Conservation (phyloP, 805 yeast species). For the Yarrowia osloensis region DNA sequence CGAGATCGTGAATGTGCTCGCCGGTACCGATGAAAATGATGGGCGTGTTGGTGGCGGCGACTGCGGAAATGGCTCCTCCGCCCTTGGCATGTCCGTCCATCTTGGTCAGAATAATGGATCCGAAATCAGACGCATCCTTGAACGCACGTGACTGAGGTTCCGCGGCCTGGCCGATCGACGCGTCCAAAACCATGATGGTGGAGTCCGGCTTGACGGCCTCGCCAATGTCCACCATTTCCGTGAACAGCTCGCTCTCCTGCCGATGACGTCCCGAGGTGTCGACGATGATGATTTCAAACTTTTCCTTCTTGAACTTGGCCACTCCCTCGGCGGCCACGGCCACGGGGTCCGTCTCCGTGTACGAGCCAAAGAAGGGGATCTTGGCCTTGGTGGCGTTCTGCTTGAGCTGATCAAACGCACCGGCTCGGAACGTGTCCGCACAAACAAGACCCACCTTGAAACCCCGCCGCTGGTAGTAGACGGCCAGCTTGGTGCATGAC, state of each 20-base stretch:
- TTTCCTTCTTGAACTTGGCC: slow-evolving; percentile 82
- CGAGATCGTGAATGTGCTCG: slow-evolving; percentile 92
- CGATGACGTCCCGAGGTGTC: slow-evolving; percentile 98
- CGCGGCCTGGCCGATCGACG: slow-evolving; percentile 98
- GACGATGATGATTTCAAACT: slow-evolving; percentile 89
- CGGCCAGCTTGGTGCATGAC: slow-evolving; percentile 94
- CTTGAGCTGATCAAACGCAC: slow-evolving; percentile 97
- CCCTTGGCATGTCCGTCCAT: slow-evolving; percentile 99
- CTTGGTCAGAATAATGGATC: slow-evolving; percentile 91
- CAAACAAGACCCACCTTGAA: slow-evolving; percentile 95
- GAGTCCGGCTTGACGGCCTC: slow-evolving; percentile 89
- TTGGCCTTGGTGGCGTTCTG: slow-evolving; percentile 95
- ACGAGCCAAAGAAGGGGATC: slow-evolving; percentile 92
- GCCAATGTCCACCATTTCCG: slow-evolving; percentile 92
- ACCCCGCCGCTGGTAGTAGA: slow-evolving; percentile 89
- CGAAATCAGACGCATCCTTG: slow-evolving; percentile 89
- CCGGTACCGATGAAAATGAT: slow-evolving; percentile 97
- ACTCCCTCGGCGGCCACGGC: slow-evolving; percentile 91
- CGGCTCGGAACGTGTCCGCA: slow-evolving; percentile 99
- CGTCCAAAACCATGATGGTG: slow-evolving; percentile 96
- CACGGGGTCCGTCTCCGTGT: slow-evolving; percentile 94
- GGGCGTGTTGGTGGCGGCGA: slow-evolving; percentile 95
- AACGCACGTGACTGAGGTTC: slow-evolving; percentile 92
- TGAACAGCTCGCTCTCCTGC: slow-evolving; percentile 87
- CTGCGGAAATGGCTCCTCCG: slow-evolving; percentile 99